Evolutionary conservation across 2,329 filamentous ascomycete genomes (phyloP), one percentile per base, ranked within the genome.

Genomic region (Colletotrichum tanaceti): DNA sequence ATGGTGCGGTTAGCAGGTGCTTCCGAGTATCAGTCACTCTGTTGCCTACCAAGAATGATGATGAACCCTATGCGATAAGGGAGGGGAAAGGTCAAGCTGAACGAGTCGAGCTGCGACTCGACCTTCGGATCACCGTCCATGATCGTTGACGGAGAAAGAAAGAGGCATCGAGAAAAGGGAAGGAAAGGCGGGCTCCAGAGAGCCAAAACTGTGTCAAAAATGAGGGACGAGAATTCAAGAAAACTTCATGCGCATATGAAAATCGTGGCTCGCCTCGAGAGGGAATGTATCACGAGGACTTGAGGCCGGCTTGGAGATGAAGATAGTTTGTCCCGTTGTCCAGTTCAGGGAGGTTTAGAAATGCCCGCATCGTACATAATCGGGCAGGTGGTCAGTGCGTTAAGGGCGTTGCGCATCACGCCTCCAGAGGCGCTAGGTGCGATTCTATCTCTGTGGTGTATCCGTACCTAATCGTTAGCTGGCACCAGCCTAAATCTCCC

Each of bases 31-130:
- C 49, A 50, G 39, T 6, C 22, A 2, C 9, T 7, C 52, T 39
- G 35, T 63, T 39, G 74, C 86, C 72, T 84, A 97, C 94, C 95
- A 72, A 97, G 83, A 61, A 97, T 91, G 71, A 96, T 83, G 74
- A 98, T 91, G 73, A 97, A 87, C 70, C 93, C 93, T 68, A 98
- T 89, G 73, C 95, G 91, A 79, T 95, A 97, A 50, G 96, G 95
- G 70, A 98, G 85, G 60, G 95, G 96, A 73, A 98, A 90, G 71
- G 92, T 86, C 77, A 93, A 85, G 86, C 92, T 94, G 85, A 98
- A 96, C 79, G 89, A 87, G 86, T 98, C 94, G 80, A 97, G 88
- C 81, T 85, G 81, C 70, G 84, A 79, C 81, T 92, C 90, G 74
- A 92, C 89, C 74, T 88, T 87, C 70, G 89, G 88, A 83, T 93